Evolutionary conservation across 495 filamentous ascomycete genomes (phyloP).

Genomic region (Talaromyces stipitatus): DNA sequence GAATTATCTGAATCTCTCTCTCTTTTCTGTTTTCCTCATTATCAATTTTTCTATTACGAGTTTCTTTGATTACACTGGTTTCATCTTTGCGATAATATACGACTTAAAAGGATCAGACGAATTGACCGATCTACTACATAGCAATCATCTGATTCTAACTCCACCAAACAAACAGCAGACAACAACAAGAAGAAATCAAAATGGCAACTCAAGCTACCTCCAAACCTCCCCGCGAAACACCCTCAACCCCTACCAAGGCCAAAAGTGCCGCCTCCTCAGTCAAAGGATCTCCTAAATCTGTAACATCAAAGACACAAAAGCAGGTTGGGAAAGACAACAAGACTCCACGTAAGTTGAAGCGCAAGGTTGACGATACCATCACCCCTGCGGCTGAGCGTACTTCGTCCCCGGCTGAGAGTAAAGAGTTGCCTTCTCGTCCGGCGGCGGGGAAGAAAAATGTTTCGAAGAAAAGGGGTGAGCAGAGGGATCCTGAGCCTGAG

Average conservation of each 20-base stretch:
- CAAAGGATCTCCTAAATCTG: not conserved
- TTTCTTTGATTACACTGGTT: conserved; percentile 3
- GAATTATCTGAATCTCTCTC: too few species aligned
- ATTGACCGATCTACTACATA: not conserved
- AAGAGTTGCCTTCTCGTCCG: conserved; percentile 1
- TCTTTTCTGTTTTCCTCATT: not conserved
- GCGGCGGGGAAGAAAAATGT: not conserved
- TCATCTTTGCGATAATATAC: too few species aligned
- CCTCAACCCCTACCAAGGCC: conserved; percentile 3
- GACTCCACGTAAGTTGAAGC: conserved; percentile 4
- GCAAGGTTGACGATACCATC: conserved; percentile 4
- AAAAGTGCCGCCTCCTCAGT: not conserved
- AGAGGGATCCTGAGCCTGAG: conserved; percentile 2
- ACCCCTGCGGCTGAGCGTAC: not conserved
- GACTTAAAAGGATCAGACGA: too few species aligned
- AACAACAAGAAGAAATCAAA: not conserved
- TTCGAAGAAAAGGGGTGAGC: not conserved
- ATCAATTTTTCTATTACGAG: conserved; percentile 1
- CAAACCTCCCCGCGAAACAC: not conserved
- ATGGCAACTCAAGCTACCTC: conserved; percentile 2
- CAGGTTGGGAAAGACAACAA: not conserved
- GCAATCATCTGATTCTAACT: not conserved
- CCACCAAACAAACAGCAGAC: not conserved
- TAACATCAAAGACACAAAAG: not conserved
- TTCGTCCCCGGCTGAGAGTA: not conserved